Percentiles rank a stretch among this genome's conserved stretches.
Evolutionary conservation across 1,284 basidiomycete genomes (phyloP).

Genomic region (Phylloporus gajari): DNA sequence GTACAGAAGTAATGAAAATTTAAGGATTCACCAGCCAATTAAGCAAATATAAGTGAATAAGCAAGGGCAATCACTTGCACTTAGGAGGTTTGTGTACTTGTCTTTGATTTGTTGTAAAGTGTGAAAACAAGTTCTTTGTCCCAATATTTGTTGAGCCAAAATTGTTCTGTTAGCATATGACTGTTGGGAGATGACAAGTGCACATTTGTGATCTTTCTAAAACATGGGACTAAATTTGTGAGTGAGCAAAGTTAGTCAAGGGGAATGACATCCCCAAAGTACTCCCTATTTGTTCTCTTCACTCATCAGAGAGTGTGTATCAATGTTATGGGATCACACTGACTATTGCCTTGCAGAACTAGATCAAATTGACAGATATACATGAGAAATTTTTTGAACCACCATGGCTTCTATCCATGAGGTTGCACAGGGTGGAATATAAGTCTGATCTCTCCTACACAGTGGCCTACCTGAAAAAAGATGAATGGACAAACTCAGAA

Average conservation of each 20-base stretch:
- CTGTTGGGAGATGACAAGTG: background rate
- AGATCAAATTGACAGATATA: background rate
- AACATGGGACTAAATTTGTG: background rate
- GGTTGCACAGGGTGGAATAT: background rate
- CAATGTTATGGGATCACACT: background rate
- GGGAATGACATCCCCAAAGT: background rate
- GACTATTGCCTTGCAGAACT: background rate
- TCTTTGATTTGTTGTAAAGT: background rate
- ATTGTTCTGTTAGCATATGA: background rate
- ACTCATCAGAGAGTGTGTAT: background rate
- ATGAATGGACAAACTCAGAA: background rate
- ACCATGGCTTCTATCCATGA: background rate
- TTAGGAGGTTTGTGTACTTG: background rate
- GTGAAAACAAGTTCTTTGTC: background rate
- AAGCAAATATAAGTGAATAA: background rate
- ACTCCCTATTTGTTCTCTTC: background rate
- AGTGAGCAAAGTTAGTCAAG: background rate
- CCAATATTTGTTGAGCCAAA: background rate
- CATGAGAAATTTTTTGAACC: background rate
- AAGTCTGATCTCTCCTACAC: background rate
- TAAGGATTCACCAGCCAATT: background rate
- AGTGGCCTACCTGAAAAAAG: background rate
- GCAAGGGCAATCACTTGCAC: background rate
- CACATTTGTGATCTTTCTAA: background rate
- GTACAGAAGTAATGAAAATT: background rate